A percentile compares a stretch with the other conserved stretches of the same genome.
phyloP scores from a whole-genome alignment of 805 yeast genomes.

The Saturnispora ahearnii region DNA sequence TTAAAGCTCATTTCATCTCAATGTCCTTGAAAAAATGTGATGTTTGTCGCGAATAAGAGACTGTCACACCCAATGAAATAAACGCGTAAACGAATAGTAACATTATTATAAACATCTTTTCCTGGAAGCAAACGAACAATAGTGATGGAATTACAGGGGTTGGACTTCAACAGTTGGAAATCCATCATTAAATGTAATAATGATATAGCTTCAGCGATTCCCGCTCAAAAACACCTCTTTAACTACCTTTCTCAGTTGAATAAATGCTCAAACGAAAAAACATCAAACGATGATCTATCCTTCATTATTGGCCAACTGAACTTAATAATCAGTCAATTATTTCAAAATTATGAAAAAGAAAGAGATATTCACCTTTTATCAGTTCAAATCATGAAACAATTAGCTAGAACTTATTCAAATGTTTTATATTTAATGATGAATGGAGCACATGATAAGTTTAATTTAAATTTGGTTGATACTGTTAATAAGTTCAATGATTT shows the following conservation, averaged over 20 bases:
- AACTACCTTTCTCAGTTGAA: background rate
- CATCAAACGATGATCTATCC: slow-evolving; percentile 16
- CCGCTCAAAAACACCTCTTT: background rate
- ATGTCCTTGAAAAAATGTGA: too few relatives aligned
- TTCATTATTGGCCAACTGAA: slow-evolving; percentile 20
- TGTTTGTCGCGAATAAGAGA: too few relatives aligned
- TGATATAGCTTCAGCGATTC: background rate
- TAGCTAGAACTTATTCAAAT: slow-evolving; percentile 18
- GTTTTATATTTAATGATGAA: slow-evolving; percentile 22
- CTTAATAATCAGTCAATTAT: slow-evolving; percentile 16
- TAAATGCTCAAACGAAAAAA: background rate
- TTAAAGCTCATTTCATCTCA: too few relatives aligned
- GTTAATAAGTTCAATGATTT: slow-evolving; percentile 20
- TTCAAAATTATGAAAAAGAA: slow-evolving; percentile 16
- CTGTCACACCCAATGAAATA: background rate
- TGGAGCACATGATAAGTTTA: slow-evolving; percentile 27
- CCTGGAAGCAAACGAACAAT: too few relatives aligned
- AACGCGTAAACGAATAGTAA: background rate
- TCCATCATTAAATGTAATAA: background rate
- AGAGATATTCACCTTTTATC: slow-evolving; percentile 20
- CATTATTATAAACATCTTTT: background rate
- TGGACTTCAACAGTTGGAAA: background rate
- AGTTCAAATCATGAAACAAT: slow-evolving; percentile 17
- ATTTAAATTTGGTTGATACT: slow-evolving; percentile 24
- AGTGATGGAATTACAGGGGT: background rate